Conservation (phyloP, 2,329 filamentous ascomycete genomes). For the Cyphellophora attinorum region DNA sequence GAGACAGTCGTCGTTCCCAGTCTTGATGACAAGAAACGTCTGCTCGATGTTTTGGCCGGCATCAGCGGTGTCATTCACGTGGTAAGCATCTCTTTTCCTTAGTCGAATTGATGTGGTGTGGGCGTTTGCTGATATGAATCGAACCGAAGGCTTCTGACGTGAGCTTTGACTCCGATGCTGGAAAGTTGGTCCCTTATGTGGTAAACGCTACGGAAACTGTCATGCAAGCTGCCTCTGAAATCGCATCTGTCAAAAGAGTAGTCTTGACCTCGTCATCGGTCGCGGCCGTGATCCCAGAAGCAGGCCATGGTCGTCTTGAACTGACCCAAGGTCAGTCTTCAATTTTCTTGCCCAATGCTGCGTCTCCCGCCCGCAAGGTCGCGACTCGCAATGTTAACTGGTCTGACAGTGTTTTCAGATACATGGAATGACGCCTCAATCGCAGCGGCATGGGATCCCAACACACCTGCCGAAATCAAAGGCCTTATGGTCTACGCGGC, state of each 20-base stretch:
- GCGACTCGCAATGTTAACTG: too few species aligned
- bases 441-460: constrained; percentile 23
- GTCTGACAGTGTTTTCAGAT: too few species aligned
- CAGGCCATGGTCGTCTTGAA: too few species aligned
- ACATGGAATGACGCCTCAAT: constrained; percentile 28
- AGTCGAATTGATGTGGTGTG: too few species aligned
- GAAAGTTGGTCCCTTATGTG: constrained; percentile 33
- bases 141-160: too few species aligned
- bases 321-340: too few species aligned
- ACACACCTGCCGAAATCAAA: constrained; percentile 26
- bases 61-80: too few species aligned
- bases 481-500: constrained; percentile 26
- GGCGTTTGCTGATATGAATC: too few species aligned
- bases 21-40: too few species aligned
- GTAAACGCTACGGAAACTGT: constrained; percentile 34
- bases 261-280: constrained; percentile 12
- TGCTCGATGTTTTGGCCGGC: too few species aligned
- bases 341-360: constrained; percentile 28
- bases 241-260: constrained; percentile 22
- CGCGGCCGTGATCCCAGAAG: constrained; percentile 8
- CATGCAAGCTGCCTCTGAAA: constrained; percentile 13
- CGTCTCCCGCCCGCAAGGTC: constrained; percentile 26
- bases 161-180: constrained; percentile 26
- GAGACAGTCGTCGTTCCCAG: too few species aligned
- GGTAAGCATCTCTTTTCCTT: too few species aligned